These are phyloP conservation scores for Venturia pyrina DNA, from an alignment of 2,329 filamentous ascomycete species.

Conservation along the genomic window DNA sequence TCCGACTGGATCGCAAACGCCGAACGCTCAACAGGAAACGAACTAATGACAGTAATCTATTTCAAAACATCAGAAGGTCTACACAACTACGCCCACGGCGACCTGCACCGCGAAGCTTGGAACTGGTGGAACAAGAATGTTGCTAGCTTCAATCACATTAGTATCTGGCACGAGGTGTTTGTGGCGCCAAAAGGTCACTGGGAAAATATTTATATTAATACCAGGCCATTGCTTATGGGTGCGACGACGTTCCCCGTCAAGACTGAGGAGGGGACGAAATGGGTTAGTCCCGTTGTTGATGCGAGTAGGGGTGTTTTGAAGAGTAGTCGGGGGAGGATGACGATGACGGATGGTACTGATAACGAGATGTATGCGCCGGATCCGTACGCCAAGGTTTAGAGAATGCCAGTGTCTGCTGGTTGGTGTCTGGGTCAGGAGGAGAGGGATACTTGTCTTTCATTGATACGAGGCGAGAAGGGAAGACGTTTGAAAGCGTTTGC, in stretches of 20 bases:
- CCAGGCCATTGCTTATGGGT: slow-evolving; percentile 24
- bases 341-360: slow-evolving; percentile 7
- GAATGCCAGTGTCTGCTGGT: not conserved
- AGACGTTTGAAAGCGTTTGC: too few species aligned
- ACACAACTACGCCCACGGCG: slow-evolving; percentile 42
- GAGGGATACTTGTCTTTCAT: not conserved
- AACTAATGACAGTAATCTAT: slow-evolving; percentile 39
- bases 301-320: slow-evolving; percentile 24
- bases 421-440: not conserved
- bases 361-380: slow-evolving; percentile 1
- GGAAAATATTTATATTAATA: slow-evolving; percentile 43
- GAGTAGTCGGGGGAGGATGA: slow-evolving; percentile 24
- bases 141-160: slow-evolving; percentile 31
- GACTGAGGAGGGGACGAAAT: slow-evolving; percentile 15
- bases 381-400: not conserved
- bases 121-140: slow-evolving; percentile 36
- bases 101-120: slow-evolving; percentile 40
- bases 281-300: slow-evolving; percentile 25
- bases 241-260: slow-evolving; percentile 13
- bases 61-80: slow-evolving; percentile 41
- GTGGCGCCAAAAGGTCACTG: slow-evolving; percentile 34
- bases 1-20: slow-evolving; percentile 29
- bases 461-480: not conserved
- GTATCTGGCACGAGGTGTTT: slow-evolving; percentile 48
- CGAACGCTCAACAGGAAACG: slow-evolving; percentile 33